Evolutionary conservation across 2,329 filamentous ascomycete species (phyloP), one percentile per base, ranked within the genome.

Genomic region (Whalleya microplaca): DNA sequence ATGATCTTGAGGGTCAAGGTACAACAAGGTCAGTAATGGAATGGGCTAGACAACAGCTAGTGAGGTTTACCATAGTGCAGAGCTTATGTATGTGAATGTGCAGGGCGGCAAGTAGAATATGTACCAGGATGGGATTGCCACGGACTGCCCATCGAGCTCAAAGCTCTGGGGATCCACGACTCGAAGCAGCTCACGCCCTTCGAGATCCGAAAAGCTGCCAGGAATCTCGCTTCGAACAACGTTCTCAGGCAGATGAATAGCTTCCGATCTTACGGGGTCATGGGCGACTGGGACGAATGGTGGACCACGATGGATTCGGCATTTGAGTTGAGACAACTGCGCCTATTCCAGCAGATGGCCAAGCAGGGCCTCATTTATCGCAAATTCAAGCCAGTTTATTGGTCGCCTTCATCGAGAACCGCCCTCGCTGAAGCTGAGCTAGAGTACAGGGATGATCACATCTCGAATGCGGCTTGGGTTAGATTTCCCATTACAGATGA

Each of bases 51-150:
- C 40, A 19, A 3, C 46, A 21, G 21, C 3, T 32, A 41, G 3
- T 8, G 47, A 40, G 5, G 23, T 51, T 40, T 44, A 18, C 21
- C 48, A 23, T 55, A 47, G 51, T 21, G 41, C 45, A 37, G 47
- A 44, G 41, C 63, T 66, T 27, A 64, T 53, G 32, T 14, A 9
- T 49, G 29, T 18, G 43, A 21, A 37, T 49, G 67, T 29, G 40
- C 53, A 69, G 66, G 91, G 18, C 87, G 84, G 64, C 82, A 85
- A 60, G 87, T 98, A 32, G 81, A 86, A 41, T 99, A 96, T 69
- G 81, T 92, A 16, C 95, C 95, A 2, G 94, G 95, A 45, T 99
- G 95, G 95, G 96, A 99, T 72, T 99, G 95, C 64, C 95, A 99
- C 78, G 95, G 95, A 0, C 82, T 99, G 47, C 95, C 95, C 1